Percentiles rank a stretch among this genome's conserved stretches.
Evolutionary conservation across 257 asterid genomes (phyloP).

Genomic region (Solanum rostratum): DNA sequence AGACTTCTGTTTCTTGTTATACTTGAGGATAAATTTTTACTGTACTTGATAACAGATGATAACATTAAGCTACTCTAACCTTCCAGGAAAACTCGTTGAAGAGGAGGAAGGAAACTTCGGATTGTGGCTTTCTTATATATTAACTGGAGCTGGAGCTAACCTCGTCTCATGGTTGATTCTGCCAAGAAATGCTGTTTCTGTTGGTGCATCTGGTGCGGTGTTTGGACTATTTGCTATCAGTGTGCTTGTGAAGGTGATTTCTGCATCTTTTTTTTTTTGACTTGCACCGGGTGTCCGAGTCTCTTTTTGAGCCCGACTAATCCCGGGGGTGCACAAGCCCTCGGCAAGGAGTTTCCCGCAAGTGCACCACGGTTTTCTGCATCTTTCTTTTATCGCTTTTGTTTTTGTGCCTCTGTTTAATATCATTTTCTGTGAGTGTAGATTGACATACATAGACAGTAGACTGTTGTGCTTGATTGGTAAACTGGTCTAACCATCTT

Average conservation of each 20-base stretch:
- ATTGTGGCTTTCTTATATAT: conserved; percentile 80
- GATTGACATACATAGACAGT: background rate
- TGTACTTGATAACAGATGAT: background rate
- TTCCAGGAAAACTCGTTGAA: conserved; percentile 85
- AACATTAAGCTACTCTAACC: background rate
- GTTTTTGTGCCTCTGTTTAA: background rate
- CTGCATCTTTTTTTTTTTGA: background rate
- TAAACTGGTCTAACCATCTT: conserved; percentile 2
- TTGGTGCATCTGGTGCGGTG: conserved; percentile 98
- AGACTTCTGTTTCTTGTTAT: conserved; percentile 17
- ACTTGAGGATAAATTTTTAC: background rate
- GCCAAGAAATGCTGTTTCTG: conserved; percentile 87
- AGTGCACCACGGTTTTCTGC: too few relatives aligned
- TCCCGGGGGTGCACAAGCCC: too few relatives aligned
- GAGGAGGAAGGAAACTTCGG: conserved; percentile 97
- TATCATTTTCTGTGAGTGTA: background rate
- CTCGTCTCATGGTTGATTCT: conserved; percentile 90
- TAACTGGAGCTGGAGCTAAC: conserved; percentile 96
- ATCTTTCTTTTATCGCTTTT: background rate
- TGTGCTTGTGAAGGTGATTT: conserved; percentile 73
- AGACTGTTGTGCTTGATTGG: background rate
- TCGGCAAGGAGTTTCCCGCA: too few relatives aligned
- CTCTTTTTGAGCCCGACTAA: too few relatives aligned
- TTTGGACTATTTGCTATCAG: conserved; percentile 93
- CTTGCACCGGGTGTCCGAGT: too few relatives aligned